Percentiles rank a stretch among this genome's conserved stretches.
These are phyloP conservation scores for Cyberlindnera xishuangbannaensis DNA, from an alignment of 805 yeast species.

Conservation along the genomic window DNA sequence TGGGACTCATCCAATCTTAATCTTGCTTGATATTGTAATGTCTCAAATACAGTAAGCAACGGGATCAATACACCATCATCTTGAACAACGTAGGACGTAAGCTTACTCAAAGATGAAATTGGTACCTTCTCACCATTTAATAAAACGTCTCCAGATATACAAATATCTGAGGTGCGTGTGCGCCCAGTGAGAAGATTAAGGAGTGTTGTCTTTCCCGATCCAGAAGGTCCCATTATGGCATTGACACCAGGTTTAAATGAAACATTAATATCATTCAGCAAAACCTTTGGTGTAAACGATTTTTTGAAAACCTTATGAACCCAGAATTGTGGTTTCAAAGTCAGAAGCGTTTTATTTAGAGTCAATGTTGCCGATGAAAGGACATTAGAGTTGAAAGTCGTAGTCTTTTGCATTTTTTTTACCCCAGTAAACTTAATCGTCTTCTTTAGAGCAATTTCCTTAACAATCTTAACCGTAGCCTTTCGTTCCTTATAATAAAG, in stretches of 20 bases:
- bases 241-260: conserved; percentile 69
- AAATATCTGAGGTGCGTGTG: conserved; percentile 24
- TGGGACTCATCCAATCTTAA: conserved; percentile 48
- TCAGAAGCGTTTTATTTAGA: too few species aligned
- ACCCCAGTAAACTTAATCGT: too few species aligned
- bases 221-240: conserved; percentile 79
- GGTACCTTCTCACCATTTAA: conserved; percentile 38
- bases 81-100: conserved; percentile 72
- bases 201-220: conserved; percentile 70
- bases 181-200: conserved; percentile 61
- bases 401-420: too few species aligned
- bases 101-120: conserved; percentile 29
- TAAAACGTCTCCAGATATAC: conserved; percentile 35
- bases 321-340: too few species aligned
- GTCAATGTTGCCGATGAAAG: neutral
- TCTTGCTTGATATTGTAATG: conserved; percentile 64
- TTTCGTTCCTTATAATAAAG: conserved; percentile 34
- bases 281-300: conserved; percentile 8
- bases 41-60: conserved; percentile 71
- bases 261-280: conserved; percentile 41
- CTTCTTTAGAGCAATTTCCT: too few species aligned
- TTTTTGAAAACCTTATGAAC: too few species aligned
- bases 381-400: too few species aligned
- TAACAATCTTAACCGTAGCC: conserved; percentile 16
- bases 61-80: conserved; percentile 71